Evolutionary conservation across 148 eudicot species (phyloP), one percentile per base, ranked within the genome.

Genomic region (Talinum fruticosum): DNA sequence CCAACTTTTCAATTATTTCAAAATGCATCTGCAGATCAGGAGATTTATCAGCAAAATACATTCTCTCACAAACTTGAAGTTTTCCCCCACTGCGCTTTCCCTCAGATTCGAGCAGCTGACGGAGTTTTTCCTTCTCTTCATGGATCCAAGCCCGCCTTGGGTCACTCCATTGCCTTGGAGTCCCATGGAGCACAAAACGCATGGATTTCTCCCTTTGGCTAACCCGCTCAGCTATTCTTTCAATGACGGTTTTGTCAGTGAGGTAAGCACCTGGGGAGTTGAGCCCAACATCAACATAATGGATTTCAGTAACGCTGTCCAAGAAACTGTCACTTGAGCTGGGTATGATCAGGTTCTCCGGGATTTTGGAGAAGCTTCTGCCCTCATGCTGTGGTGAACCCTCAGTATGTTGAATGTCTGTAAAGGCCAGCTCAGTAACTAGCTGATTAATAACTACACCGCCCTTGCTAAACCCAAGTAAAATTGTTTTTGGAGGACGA

Each of bases 121-220:
- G 77, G 54, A 95, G 37, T 45, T 83, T 88, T 45, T 95, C 91
- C 84, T 95, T 95, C 75, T 95, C 98, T 57, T 78, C 83, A 38
- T 86, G 75, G 24, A 95, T 90, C 97, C 89, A 90, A 41, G 69
- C 82, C 19, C 97, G 86, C 72, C 88, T 83, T 49, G 72, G 71
- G 57, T 95, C 96, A 41, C 86, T 79, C 97, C 98, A 95, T 78
- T 95, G 98, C 81, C 98, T 88, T 0, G 98, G 97, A 65, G 98
- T 92, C 62, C 98, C 98, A 44, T 95, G 98, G 66, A 95, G 88
- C 57, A 86, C 77, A 69, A 95, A 85, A 4, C 88, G 82, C 38
- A 92, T 76, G 35, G 78, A 76, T 24, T 37, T 68, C 38, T 83
- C 83, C 49, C 83, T 75, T 71, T 57, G 69, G 2, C 19, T 33